These are phyloP conservation scores for Xylaria sp. DNA, from an alignment of 2,329 filamentous ascomycete genomes.

Conservation along the genomic window DNA sequence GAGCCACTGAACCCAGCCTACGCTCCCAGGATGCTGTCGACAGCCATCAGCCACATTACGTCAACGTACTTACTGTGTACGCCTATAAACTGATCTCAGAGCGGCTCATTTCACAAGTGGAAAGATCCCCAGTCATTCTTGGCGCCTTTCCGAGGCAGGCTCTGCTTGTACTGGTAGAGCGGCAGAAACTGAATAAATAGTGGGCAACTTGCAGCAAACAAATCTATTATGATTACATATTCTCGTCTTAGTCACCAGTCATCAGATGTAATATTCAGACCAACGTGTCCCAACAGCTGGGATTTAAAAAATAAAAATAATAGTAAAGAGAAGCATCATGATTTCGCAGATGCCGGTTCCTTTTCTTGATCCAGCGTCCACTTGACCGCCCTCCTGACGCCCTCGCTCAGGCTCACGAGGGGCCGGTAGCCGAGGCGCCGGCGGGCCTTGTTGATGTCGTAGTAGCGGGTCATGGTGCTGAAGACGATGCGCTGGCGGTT, in stretches of 20 bases:
- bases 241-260: not conserved
- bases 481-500: conserved; percentile 65
- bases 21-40: not conserved
- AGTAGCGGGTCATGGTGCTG: conserved; percentile 76
- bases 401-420: conserved; percentile 67
- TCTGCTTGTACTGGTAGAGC: not conserved
- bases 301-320: not conserved
- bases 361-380: conserved; percentile 60
- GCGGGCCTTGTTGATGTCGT: conserved; percentile 76
- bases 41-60: not conserved
- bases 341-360: conserved; percentile 20
- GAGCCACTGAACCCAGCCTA: not conserved
- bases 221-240: not conserved
- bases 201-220: not conserved
- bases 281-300: not conserved
- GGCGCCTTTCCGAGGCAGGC: not conserved
- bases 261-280: not conserved
- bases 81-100: not conserved
- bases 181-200: not conserved
- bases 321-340: not conserved
- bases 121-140: not conserved
- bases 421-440: conserved; percentile 69
- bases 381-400: conserved; percentile 55
- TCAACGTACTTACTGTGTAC: not conserved
- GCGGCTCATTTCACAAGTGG: not conserved